Conservation (phyloP, 1,284 basidiomycete genomes). For the Taiwanofungus camphoratus region DNA sequence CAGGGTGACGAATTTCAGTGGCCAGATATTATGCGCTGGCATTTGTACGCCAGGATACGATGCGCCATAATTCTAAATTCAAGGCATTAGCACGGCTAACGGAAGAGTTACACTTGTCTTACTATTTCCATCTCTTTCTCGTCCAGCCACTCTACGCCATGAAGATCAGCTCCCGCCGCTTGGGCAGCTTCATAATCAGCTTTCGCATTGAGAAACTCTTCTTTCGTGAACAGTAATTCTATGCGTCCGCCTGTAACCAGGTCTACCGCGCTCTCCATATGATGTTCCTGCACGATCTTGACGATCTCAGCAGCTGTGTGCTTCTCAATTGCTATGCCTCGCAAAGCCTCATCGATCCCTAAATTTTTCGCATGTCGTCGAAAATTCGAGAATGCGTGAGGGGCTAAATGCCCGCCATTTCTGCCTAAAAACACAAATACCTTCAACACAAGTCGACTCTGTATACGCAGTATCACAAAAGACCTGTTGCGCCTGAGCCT, state of each 20-base stretch:
- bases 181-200: slow-evolving; percentile 50
- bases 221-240: slow-evolving; percentile 43
- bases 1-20: slow-evolving; percentile 67
- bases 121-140: slow-evolving; percentile 47
- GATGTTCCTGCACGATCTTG: slow-evolving; percentile 40
- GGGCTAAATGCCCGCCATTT: slow-evolving; percentile 74
- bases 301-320: slow-evolving; percentile 48
- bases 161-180: slow-evolving; percentile 45
- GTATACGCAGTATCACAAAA: no score
- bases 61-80: slow-evolving; percentile 46
- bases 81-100: neutral
- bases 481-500: slow-evolving; percentile 82
- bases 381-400: slow-evolving; percentile 46
- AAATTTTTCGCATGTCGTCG: slow-evolving; percentile 30
- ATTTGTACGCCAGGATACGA: slow-evolving; percentile 45
- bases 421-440: no score
- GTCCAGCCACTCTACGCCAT: slow-evolving; percentile 41
- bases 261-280: slow-evolving; percentile 49
- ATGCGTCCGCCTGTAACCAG: slow-evolving; percentile 57
- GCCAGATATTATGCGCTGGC: slow-evolving; percentile 68
- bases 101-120: slow-evolving; percentile 12
- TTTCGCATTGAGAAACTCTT: slow-evolving; percentile 33
- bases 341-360: slow-evolving; percentile 50
- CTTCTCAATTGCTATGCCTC: slow-evolving; percentile 51
- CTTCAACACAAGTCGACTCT: no score